Conservation (phyloP, 495 filamentous ascomycete species). For the Sphaerosporella brunnea region DNA sequence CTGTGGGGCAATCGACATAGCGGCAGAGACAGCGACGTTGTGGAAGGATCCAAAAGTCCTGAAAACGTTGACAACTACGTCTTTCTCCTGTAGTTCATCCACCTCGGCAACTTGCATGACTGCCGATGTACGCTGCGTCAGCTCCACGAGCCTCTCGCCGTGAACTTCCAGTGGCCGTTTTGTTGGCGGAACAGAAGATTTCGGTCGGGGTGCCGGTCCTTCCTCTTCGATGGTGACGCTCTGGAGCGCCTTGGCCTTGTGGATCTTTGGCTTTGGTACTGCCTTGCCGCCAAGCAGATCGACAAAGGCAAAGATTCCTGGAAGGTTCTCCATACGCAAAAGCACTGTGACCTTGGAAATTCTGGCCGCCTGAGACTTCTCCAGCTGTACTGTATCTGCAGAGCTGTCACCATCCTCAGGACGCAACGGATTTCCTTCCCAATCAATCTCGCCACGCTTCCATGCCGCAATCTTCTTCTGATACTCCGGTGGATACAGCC, state of each 20-base stretch:
- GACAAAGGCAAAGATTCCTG: slow-evolving; percentile 69
- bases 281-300: slow-evolving; percentile 47
- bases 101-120: slow-evolving; percentile 85
- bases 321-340: slow-evolving; percentile 78
- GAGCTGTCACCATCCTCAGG: slow-evolving; percentile 28
- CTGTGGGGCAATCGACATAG: slow-evolving; percentile 58
- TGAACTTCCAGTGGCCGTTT: slow-evolving; percentile 57
- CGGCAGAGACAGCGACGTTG: slow-evolving; percentile 66
- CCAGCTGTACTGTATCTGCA: slow-evolving; percentile 25
- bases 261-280: slow-evolving; percentile 30
- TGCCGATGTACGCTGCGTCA: slow-evolving; percentile 82
- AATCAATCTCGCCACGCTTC: slow-evolving; percentile 83
- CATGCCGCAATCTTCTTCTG: slow-evolving; percentile 81
- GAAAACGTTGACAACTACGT: slow-evolving; percentile 87
- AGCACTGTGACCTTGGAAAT: slow-evolving; percentile 41
- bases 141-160: slow-evolving; percentile 67
- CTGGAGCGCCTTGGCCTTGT: slow-evolving; percentile 30
- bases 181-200: slow-evolving; percentile 13
- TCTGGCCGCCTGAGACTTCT: slow-evolving; percentile 28
- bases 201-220: slow-evolving; percentile 11
- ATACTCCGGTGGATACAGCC: slow-evolving; percentile 74
- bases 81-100: slow-evolving; percentile 56
- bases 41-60: slow-evolving; percentile 71
- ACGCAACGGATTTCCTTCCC: slow-evolving; percentile 52
- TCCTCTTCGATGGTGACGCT: slow-evolving; percentile 19